Evolutionary conservation across 1,139 yeast genomes (phyloP).

Genomic region (Kluyveromyces sp.): DNA sequence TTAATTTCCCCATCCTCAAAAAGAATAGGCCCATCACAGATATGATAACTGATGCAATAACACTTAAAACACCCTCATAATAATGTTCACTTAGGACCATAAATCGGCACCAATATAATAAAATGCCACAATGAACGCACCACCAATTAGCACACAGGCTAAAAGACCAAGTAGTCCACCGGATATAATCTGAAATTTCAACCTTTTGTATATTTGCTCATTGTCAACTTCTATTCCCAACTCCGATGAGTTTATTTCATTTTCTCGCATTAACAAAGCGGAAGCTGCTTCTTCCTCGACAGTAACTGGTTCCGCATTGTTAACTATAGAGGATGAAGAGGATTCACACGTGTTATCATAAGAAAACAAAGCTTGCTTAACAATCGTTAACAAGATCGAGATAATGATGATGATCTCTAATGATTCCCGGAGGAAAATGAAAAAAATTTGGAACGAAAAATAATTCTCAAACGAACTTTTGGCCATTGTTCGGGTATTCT

Average conservation of each 20-base stretch:
- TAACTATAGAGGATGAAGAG: background rate
- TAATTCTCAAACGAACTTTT: conserved; percentile 20
- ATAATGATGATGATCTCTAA: conserved; percentile 85
- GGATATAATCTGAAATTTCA: conserved; percentile 68
- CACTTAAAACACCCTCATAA: conserved; percentile 86
- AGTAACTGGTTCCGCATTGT: conserved; percentile 11
- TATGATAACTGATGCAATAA: conserved; percentile 76
- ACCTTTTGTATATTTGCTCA: conserved; percentile 44
- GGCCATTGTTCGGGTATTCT: background rate
- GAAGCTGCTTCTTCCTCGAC: conserved; percentile 26
- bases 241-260: background rate
- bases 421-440: conserved; percentile 83
- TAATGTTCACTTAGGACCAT: conserved; percentile 86
- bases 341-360: conserved; percentile 11
- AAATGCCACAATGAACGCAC: conserved; percentile 78
- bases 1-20: conserved; percentile 82
- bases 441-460: conserved; percentile 49
- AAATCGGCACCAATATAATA: conserved; percentile 72
- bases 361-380: conserved; percentile 51
- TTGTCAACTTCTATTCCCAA: conserved; percentile 13
- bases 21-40: conserved; percentile 89
- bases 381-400: conserved; percentile 81
- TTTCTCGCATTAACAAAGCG: conserved; percentile 2
- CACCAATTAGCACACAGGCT: conserved; percentile 71
- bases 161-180: conserved; percentile 70